A percentile compares a stretch with the other conserved stretches of the same genome.
Evolutionary conservation across 495 filamentous ascomycete genomes (phyloP).

Genomic region (Penicillium herquei): DNA sequence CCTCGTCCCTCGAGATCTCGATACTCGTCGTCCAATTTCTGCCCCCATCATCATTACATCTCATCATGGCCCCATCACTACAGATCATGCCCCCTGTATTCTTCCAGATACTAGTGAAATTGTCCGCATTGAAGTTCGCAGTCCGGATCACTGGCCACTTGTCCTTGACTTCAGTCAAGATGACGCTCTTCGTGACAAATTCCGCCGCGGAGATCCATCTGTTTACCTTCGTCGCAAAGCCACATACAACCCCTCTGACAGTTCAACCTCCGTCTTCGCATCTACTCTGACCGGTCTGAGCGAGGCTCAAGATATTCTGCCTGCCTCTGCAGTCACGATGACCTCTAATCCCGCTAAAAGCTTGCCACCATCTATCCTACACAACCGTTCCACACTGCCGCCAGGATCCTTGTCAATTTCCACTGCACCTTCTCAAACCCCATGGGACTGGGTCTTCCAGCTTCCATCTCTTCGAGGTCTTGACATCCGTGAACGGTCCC

Average conservation of each 20-base stretch:
- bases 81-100: constrained; percentile 68
- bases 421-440: constrained; percentile 36
- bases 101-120: constrained; percentile 77
- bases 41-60: constrained; percentile 64
- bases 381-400: constrained; percentile 21
- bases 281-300: constrained; percentile 60
- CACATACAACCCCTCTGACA: constrained; percentile 59
- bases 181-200: constrained; percentile 61
- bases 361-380: constrained; percentile 29
- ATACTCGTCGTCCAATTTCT: constrained; percentile 72
- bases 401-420: constrained; percentile 27
- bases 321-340: constrained; percentile 18
- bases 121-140: constrained; percentile 60
- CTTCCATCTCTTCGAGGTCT: constrained; percentile 61
- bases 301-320: constrained; percentile 40
- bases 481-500: constrained; percentile 71
- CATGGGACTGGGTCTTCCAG: constrained; percentile 77
- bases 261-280: constrained; percentile 63
- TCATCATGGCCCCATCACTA: constrained; percentile 43
- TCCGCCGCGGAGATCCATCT: constrained; percentile 66
- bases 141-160: constrained; percentile 80
- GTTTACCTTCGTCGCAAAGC: constrained; percentile 80
- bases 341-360: constrained; percentile 30
- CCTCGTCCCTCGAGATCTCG: constrained; percentile 78
- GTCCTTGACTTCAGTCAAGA: constrained; percentile 74